Percentiles rank a stretch among this genome's conserved stretches.
Conservation (phyloP, 2,329 filamentous ascomycete genomes). For the Alternaria sp. region DNA sequence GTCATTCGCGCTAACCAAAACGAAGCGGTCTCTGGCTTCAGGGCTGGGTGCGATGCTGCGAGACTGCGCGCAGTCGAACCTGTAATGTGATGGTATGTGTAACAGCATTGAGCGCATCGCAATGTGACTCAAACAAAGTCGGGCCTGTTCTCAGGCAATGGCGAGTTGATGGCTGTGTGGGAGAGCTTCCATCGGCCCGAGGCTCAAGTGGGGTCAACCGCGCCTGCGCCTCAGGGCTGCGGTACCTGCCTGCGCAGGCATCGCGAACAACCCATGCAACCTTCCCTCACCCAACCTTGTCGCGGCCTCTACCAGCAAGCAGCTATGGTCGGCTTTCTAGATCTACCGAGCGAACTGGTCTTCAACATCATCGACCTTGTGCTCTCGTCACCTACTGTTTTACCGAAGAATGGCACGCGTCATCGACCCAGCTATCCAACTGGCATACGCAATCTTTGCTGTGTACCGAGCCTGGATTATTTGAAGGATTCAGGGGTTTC, state of each 20-base stretch:
- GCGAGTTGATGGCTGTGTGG: neutral
- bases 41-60: neutral
- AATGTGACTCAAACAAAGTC: neutral
- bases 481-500: neutral
- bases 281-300: neutral
- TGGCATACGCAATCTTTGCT: neutral
- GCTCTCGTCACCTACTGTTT: neutral
- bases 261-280: neutral
- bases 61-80: neutral
- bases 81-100: neutral
- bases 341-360: conserved; percentile 19
- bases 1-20: conserved; percentile 30
- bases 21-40: neutral
- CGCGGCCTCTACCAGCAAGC: neutral
- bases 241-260: neutral
- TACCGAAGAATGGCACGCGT: conserved; percentile 5
- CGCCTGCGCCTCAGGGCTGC: neutral
- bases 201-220: neutral
- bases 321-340: conserved; percentile 14
- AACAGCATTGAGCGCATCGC: neutral
- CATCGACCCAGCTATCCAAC: neutral
- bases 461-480: neutral
- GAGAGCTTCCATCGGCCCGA: neutral
- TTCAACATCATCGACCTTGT: conserved; percentile 15
- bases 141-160: neutral